Evolutionary conservation across 2,329 filamentous ascomycete genomes (phyloP).

Genomic region (Aciculosporium take): DNA sequence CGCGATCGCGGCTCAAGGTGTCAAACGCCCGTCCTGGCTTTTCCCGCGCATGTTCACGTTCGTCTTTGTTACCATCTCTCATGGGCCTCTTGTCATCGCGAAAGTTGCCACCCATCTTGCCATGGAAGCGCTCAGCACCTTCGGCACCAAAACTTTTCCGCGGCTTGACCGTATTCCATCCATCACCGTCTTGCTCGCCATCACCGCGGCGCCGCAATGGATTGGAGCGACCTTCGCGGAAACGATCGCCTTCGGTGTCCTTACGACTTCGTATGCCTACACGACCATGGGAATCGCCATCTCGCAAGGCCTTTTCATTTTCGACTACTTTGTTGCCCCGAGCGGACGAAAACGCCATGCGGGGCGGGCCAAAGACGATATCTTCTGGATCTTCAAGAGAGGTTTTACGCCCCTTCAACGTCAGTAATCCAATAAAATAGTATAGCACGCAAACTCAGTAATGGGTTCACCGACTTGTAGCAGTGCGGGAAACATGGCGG

Average conservation of each 20-base stretch:
- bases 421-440: neutral
- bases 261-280: conserved; percentile 41
- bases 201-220: conserved; percentile 40
- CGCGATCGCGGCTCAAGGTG: conserved; percentile 32
- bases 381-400: conserved; percentile 51
- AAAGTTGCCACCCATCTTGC: conserved; percentile 43
- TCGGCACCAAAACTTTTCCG: conserved; percentile 61
- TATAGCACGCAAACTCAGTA: neutral
- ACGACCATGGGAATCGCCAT: conserved; percentile 39
- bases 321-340: conserved; percentile 41
- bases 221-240: conserved; percentile 31
- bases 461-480: conserved; percentile 34
- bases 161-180: conserved; percentile 61
- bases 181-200: conserved; percentile 49
- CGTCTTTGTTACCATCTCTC: conserved; percentile 34
- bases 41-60: conserved; percentile 37
- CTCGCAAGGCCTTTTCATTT: conserved; percentile 38
- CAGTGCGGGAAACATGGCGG: conserved; percentile 41
- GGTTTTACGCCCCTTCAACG: neutral
- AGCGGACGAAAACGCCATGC: conserved; percentile 67
- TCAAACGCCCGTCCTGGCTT: conserved; percentile 36
- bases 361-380: conserved; percentile 72
- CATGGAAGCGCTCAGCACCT: conserved; percentile 56
- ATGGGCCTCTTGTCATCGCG: conserved; percentile 29
- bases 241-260: conserved; percentile 37